Conservation (phyloP, 1,284 basidiomycete species). For the Sparassis latifolia region DNA sequence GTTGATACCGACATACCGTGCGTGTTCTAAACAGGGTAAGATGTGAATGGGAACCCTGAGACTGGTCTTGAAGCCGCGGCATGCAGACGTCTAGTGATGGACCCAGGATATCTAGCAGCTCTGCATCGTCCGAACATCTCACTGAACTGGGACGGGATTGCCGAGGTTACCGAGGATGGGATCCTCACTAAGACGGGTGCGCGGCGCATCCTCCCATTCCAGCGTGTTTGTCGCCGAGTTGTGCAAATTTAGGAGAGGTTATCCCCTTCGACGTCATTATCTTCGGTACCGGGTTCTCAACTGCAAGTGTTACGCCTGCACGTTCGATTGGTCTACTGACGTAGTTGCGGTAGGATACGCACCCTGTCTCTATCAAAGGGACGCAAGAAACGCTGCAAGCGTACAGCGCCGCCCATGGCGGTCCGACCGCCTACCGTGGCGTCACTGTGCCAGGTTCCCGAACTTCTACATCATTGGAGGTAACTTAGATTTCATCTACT, state of each 20-base stretch:
- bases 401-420: constrained; percentile 30
- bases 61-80: constrained; percentile 18
- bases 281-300: constrained; percentile 30
- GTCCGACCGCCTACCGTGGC: constrained; percentile 36
- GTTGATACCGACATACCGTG: constrained; percentile 1
- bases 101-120: constrained; percentile 29
- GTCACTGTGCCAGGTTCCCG: constrained; percentile 37
- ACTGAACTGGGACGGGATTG: constrained; percentile 31
- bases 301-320: neutral
- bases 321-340: neutral
- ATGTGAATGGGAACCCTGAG: neutral
- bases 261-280: constrained; percentile 32
- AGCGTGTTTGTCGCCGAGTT: neutral
- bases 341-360: constrained; percentile 22
- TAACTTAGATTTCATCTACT: constrained; percentile 21
- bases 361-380: constrained; percentile 26
- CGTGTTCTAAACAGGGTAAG: neutral
- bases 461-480: constrained; percentile 25
- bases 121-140: constrained; percentile 34
- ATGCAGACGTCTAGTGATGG: constrained; percentile 33
- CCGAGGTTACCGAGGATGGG: constrained; percentile 29
- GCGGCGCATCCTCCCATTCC: neutral
- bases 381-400: constrained; percentile 28
- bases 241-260: constrained; percentile 23
- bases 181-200: constrained; percentile 29